phyloP scores from a whole-genome alignment of 2,329 filamentous ascomycete genomes.

The Beauveria pseudobassiana region DNA sequence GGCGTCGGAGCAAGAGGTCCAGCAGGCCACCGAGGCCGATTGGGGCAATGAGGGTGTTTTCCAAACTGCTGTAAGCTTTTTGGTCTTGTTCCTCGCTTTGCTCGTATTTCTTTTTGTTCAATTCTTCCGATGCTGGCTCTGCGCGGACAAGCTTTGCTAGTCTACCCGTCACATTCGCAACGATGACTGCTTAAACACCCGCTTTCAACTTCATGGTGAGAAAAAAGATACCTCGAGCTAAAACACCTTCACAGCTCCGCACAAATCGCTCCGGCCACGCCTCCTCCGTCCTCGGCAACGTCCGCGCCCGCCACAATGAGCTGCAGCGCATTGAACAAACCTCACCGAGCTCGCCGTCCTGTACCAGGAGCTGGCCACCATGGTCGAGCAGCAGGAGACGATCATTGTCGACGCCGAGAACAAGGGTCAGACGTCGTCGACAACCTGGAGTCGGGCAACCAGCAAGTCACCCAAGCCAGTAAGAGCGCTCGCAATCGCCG shows the following conservation, averaged over 20 bases:
- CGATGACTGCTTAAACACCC: not conserved
- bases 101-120: not conserved
- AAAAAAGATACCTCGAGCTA: not conserved
- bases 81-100: not conserved
- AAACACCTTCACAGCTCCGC: slow-evolving; percentile 49
- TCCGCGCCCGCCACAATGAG: slow-evolving; percentile 76
- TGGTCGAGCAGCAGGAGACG: slow-evolving; percentile 65
- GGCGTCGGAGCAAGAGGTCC: slow-evolving; percentile 65
- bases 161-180: not conserved
- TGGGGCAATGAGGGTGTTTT: slow-evolving; percentile 77
- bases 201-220: not conserved
- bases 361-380: slow-evolving; percentile 67
- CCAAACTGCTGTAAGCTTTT: slow-evolving; percentile 61
- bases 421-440: slow-evolving; percentile 59
- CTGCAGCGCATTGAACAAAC: slow-evolving; percentile 74
- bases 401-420: slow-evolving; percentile 54
- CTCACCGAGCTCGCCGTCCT: slow-evolving; percentile 61
- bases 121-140: not conserved
- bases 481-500: slow-evolving; percentile 57
- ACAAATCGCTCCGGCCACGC: slow-evolving; percentile 69
- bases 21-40: slow-evolving; percentile 60
- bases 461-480: slow-evolving; percentile 61
- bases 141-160: not conserved
- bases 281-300: slow-evolving; percentile 65
- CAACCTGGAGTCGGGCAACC: slow-evolving; percentile 62